phyloP scores from a whole-genome alignment of 2,329 filamentous ascomycete species.

The Apiospora rasikravindrae region DNA sequence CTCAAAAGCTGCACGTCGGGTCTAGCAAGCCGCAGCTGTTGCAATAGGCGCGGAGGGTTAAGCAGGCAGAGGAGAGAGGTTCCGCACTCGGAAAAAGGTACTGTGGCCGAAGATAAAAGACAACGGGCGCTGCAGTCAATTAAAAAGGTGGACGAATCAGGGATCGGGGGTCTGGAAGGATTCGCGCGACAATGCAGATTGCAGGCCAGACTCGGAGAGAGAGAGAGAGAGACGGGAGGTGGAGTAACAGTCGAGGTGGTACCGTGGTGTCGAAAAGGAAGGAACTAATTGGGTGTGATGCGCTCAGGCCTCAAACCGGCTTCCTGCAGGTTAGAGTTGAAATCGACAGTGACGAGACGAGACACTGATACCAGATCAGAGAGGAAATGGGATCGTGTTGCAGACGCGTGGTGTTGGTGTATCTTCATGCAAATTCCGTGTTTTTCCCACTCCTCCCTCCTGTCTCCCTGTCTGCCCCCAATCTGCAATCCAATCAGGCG shows the following conservation, averaged over 20 bases:
- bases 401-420: conserved; percentile 40
- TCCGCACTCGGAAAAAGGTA: not conserved
- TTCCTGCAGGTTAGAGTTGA: conserved; percentile 20
- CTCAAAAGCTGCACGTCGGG: conserved; percentile 35
- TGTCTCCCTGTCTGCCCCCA: conserved; percentile 19
- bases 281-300: conserved; percentile 29
- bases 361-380: not conserved
- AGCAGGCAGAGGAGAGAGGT: conserved; percentile 25
- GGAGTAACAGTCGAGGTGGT: conserved; percentile 25
- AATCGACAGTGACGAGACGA: conserved; percentile 5
- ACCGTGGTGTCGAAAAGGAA: conserved; percentile 23
- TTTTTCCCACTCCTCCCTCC: not conserved
- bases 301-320: conserved; percentile 34
- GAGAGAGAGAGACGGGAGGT: conserved; percentile 26
- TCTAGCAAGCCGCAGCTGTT: conserved; percentile 33
- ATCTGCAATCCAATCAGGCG: conserved; percentile 25
- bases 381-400: conserved; percentile 30
- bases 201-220: not conserved
- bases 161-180: not conserved
- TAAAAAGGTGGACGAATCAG: conserved; percentile 9
- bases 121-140: conserved; percentile 11
- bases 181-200: conserved; percentile 1
- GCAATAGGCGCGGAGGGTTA: conserved; percentile 35
- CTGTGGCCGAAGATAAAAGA: not conserved
- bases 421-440: conserved; percentile 25